Evolutionary conservation across 169 alveolate genomes (phyloP).

Genomic region (Plasmodium berghei): DNA sequence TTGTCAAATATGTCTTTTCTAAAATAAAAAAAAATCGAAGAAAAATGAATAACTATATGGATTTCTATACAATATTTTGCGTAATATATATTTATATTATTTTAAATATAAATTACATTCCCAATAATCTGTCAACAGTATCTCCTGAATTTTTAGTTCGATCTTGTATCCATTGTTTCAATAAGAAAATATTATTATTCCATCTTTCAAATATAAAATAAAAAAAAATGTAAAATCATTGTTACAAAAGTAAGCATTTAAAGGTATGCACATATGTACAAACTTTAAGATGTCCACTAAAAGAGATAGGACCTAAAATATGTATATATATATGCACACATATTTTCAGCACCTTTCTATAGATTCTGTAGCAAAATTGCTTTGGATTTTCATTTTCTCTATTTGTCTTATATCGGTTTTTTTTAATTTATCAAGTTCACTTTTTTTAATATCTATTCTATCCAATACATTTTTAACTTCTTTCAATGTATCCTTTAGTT

Average conservation of each 20-base stretch:
- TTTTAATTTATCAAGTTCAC: conserved; percentile 38
- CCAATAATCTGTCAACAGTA: conserved; percentile 56
- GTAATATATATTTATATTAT: background rate
- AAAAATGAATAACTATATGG: conserved; percentile 4
- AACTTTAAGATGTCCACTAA: background rate
- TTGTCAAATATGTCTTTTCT: conserved; percentile 69
- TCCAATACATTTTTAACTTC: conserved; percentile 28
- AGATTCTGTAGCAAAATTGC: conserved; percentile 55
- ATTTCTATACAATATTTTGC: background rate
- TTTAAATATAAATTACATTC: conserved; percentile 38
- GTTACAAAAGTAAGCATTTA: background rate
- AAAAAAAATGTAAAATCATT: background rate
- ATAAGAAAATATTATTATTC: conserved; percentile 63
- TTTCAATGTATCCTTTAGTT: conserved; percentile 17
- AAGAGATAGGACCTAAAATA: too few species aligned
- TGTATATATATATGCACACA: background rate
- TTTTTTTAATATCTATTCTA: conserved; percentile 24
- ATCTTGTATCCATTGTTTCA: conserved; percentile 71
- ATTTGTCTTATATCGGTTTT: conserved; percentile 63
- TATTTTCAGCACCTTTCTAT: conserved; percentile 38
- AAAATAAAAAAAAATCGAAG: background rate
- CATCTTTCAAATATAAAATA: conserved; percentile 26
- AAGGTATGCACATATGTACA: background rate
- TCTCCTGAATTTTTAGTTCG: conserved; percentile 55
- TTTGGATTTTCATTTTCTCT: conserved; percentile 62